Base-by-base conservation (phyloP, 192 early-diverging fungal genomes). In the Coemansia sp. region DNA sequence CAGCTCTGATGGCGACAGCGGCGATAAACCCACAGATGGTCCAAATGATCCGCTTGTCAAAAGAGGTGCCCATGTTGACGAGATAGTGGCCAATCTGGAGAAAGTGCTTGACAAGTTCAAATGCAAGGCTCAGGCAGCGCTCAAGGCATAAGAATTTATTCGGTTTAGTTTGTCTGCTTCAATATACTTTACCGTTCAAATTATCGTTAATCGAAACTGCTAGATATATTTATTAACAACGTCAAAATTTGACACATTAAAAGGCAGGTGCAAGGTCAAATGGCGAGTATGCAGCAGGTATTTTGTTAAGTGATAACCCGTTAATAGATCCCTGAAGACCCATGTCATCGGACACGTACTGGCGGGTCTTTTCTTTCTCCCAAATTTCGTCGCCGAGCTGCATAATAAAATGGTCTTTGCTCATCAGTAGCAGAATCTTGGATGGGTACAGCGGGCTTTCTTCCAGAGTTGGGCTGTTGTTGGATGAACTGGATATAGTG, bases 371-470 rank as follows among this genome's bases (percentile, higher is more conserved):
- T 12, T 70, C 68, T 4, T 52, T 58, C 11, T 71, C 68, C 67
- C 72, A 71, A 48, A 80, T 62, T 32, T 65, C 65, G 29, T 71
- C 65, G 45, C 55, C 77, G 7, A 61, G n/a, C 53, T 74, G 71
- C 55, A 73, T 52, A 3, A 65, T 65, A 37, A 59, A 80, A 12
- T 65, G 52, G 24, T 62, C 55, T 24, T 71, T 67, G 45, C 77
- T 68, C 68, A 80, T 45, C 0, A 80, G 72, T 56, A 80, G 63
- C 58, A 80, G 51, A 5, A 74, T 62, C 29, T 74, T 67, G 0
- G 71, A 39, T 56, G 77, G 72, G 38, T 49, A 68, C 41, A 3
- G 27, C 11, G 21, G 5, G n/a, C 43, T 45, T 1, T 48, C 24
- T 43, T 74, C 72, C 55, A 78, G 43, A 2, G 24, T 54, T 1